Evolutionary conservation across 192 early-diverging fungal species (phyloP).

Genomic region (Mortierella antarctica): DNA sequence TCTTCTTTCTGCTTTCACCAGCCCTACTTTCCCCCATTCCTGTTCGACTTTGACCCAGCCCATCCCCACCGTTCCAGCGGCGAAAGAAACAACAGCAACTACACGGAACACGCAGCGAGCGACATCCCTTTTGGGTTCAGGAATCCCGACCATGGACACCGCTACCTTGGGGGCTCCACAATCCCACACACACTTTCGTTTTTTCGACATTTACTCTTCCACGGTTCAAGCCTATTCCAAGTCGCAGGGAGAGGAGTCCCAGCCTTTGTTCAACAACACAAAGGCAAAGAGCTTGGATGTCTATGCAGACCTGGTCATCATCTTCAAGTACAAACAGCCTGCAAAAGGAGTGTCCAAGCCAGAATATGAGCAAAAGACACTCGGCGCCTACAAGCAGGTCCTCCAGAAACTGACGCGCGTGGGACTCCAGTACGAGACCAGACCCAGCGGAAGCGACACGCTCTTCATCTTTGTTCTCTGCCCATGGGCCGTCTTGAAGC

Average conservation of each 20-base stretch:
- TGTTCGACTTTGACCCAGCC: background rate
- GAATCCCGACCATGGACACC: conserved; percentile 6
- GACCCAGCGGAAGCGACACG: conserved; percentile 60
- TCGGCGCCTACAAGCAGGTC: conserved; percentile 62
- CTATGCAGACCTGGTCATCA: conserved; percentile 56
- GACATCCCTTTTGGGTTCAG: too few species aligned
- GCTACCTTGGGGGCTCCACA: background rate
- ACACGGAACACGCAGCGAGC: background rate
- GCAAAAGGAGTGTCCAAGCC: background rate
- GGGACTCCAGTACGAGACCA: conserved; percentile 72
- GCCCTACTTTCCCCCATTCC: background rate
- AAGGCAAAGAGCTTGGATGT: background rate
- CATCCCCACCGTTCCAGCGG: background rate
- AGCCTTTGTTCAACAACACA: background rate
- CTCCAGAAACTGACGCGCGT: conserved; percentile 65
- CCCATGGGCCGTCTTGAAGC: conserved; percentile 60
- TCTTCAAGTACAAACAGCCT: conserved; percentile 45
- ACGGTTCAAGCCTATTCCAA: conserved; percentile 1
- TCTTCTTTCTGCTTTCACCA: background rate
- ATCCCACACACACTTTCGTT: conserved; percentile 19
- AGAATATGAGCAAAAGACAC: conserved; percentile 36
- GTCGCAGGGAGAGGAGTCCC: background rate
- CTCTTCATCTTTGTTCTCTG: conserved; percentile 76
- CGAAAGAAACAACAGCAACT: background rate
- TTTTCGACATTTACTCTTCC: conserved; percentile 39